Evolutionary conservation across 345 rosid genomes (phyloP), one percentile per base, ranked within the genome.

Genomic region (Brassica incana): DNA sequence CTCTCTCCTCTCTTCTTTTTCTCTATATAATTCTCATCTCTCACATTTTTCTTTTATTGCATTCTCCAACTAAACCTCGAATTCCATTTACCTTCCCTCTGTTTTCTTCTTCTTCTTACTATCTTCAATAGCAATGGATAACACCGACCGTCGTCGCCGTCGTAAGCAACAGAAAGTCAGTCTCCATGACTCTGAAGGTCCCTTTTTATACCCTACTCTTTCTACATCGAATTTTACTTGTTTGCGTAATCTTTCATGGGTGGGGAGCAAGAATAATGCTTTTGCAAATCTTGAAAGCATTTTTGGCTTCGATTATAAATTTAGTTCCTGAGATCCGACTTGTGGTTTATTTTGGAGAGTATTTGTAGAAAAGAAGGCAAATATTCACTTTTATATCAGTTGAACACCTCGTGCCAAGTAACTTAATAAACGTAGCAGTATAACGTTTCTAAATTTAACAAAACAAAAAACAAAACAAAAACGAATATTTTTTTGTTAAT

Each of bases 141-240:
- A 77, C 63, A 73, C 63, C 29, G 29, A 77, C 23, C 81, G 81
- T 58, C 73, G 75, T 60, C 81, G 81, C 36, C 84, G 81, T 77
- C 78, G 78, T 30, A 69, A 74, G 76, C 72, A 77, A 77, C 52
- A 62, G 11, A 77, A 77, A 38, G 14, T 30, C 43, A 20, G 50
- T 25, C 18, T 62, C 45, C 71, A 73, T 23, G 84, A 82, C 56
- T 77, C 75, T 38, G 84, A 82, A 82, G 84, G 84, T 82, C n/a
- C 43, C 5, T 71, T 11, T 66, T 30, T 12, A 25, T 36, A 74
- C 59, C 32, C 32, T 61, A 33, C 10, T 11, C 48, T 59, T 64
- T 32, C 1, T 40, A 32, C 27, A 14, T 32, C 8, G 15, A 35
- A 35, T 10, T 52, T 29, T 65, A 25, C 48, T 32, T 63, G 14